These are phyloP conservation scores for Russula virescens DNA, from an alignment of 768 basidiomycete species.

Conservation along the genomic window DNA sequence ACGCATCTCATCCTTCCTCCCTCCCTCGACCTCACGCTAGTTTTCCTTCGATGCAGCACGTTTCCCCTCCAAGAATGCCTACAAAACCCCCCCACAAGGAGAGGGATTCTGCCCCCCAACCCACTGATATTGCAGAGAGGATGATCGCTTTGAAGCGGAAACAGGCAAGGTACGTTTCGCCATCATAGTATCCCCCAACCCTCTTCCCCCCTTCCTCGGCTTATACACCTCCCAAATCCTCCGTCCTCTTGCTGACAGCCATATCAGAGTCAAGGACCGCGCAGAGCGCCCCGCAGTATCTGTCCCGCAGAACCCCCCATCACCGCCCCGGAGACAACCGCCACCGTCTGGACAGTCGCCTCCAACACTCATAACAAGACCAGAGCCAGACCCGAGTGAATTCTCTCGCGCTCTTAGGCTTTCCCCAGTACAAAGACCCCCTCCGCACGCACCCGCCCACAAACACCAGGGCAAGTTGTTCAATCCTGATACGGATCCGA, in stretches of 20 bases:
- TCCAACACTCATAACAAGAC: slow-evolving; percentile 33
- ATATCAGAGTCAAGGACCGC: slow-evolving; percentile 12
- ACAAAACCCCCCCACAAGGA: slow-evolving; percentile 33
- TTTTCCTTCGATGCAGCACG: not conserved
- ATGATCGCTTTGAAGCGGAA: slow-evolving; percentile 64
- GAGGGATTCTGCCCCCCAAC: slow-evolving; percentile 32
- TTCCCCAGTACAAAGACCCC: slow-evolving; percentile 42
- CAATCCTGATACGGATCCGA: slow-evolving; percentile 66
- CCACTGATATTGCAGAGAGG: slow-evolving; percentile 53
- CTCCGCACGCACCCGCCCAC: slow-evolving; percentile 29
- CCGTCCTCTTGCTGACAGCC: not conserved
- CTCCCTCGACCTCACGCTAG: not conserved
- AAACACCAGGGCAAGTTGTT: slow-evolving; percentile 48
- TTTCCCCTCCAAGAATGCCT: not conserved
- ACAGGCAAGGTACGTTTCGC: slow-evolving; percentile 47
- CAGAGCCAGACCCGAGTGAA: slow-evolving; percentile 63
- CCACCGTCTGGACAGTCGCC: slow-evolving; percentile 36
- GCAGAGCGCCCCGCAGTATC: slow-evolving; percentile 28
- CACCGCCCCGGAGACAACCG: slow-evolving; percentile 30
- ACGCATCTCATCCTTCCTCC: not conserved
- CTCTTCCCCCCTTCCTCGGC: not conserved
- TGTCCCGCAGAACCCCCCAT: slow-evolving; percentile 34
- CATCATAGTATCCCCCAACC: not conserved
- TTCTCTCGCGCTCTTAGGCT: slow-evolving; percentile 70
- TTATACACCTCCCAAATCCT: not conserved